Evolutionary conservation across 1,139 yeast species (phyloP).

Genomic region (Lodderomyces parapsilosis): DNA sequence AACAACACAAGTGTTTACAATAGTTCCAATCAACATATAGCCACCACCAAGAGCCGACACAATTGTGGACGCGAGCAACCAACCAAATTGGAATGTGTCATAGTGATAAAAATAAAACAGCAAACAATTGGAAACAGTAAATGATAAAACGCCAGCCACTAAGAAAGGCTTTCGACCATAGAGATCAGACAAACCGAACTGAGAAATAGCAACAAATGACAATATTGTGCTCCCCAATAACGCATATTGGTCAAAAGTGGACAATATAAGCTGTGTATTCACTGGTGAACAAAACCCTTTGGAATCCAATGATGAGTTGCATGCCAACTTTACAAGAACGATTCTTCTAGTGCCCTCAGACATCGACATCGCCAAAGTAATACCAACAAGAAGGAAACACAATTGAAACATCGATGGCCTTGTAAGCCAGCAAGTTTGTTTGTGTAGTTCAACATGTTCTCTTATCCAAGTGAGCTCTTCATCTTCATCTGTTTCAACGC

Average conservation of each 20-base stretch:
- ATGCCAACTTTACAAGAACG: slow-evolving; percentile 32
- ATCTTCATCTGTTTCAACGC: slow-evolving; percentile 13
- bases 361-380: slow-evolving; percentile 25
- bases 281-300: slow-evolving; percentile 29
- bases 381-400: slow-evolving; percentile 23
- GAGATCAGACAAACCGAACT: slow-evolving; percentile 60
- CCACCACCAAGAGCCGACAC: slow-evolving; percentile 58
- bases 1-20: slow-evolving; percentile 57
- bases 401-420: slow-evolving; percentile 35
- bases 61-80: slow-evolving; percentile 32
- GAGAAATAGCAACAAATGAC: slow-evolving; percentile 38
- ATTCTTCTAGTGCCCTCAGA: slow-evolving; percentile 29
- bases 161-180: slow-evolving; percentile 58
- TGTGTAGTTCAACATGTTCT: slow-evolving; percentile 32
- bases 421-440: slow-evolving; percentile 31
- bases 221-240: slow-evolving; percentile 22
- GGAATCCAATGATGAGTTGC: slow-evolving; percentile 24
- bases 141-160: slow-evolving; percentile 28
- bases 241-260: slow-evolving; percentile 28
- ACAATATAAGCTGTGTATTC: slow-evolving; percentile 32
- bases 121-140: slow-evolving; percentile 24
- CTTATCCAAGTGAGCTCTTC: slow-evolving; percentile 37
- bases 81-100: slow-evolving; percentile 30
- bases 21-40: slow-evolving; percentile 42
- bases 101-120: slow-evolving; percentile 22